These are phyloP conservation scores for Castanea mollissima DNA, from an alignment of 306 rosid species.

Conservation along the genomic window DNA sequence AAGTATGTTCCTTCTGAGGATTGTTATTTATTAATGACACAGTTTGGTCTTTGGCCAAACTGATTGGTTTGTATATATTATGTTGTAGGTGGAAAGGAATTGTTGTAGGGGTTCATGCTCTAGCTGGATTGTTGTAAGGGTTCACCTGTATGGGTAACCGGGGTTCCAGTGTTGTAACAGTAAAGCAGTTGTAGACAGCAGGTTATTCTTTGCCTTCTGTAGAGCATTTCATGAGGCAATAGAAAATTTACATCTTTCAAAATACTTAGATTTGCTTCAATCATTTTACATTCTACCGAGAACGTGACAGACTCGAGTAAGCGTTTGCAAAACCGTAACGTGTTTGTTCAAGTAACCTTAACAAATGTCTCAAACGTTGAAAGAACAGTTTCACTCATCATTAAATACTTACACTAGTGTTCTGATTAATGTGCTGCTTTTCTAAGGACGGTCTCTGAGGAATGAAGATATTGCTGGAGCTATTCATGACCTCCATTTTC, in stretches of 20 bases:
- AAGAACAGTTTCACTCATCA: background rate
- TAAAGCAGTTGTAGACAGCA: slow-evolving; percentile 48
- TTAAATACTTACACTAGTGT: too few relatives aligned
- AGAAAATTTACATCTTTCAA: slow-evolving; percentile 27
- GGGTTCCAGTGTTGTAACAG: slow-evolving; percentile 68
- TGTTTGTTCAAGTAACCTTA: background rate
- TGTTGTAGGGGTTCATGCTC: slow-evolving; percentile 37
- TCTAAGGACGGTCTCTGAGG: too few relatives aligned
- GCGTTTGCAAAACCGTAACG: too few relatives aligned
- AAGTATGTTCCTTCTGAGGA: slow-evolving; percentile 25
- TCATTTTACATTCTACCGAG: background rate
- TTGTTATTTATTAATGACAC: slow-evolving; percentile 26
- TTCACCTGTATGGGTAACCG: slow-evolving; percentile 22
- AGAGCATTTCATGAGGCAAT: slow-evolving; percentile 42
- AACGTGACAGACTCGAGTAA: background rate
- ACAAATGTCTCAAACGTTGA: background rate
- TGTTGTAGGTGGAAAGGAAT: slow-evolving; percentile 43
- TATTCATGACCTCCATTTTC: too few relatives aligned
- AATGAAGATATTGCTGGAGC: too few relatives aligned
- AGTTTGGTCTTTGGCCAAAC: slow-evolving; percentile 32
- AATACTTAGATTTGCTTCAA: background rate
- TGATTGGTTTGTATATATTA: slow-evolving; percentile 55
- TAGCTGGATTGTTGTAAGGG: slow-evolving; percentile 22
- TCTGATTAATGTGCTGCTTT: too few relatives aligned
- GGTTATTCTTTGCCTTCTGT: slow-evolving; percentile 51